These are phyloP conservation scores for Trichosporon sp. DNA, from an alignment of 1,284 basidiomycete species.

Conservation along the genomic window DNA sequence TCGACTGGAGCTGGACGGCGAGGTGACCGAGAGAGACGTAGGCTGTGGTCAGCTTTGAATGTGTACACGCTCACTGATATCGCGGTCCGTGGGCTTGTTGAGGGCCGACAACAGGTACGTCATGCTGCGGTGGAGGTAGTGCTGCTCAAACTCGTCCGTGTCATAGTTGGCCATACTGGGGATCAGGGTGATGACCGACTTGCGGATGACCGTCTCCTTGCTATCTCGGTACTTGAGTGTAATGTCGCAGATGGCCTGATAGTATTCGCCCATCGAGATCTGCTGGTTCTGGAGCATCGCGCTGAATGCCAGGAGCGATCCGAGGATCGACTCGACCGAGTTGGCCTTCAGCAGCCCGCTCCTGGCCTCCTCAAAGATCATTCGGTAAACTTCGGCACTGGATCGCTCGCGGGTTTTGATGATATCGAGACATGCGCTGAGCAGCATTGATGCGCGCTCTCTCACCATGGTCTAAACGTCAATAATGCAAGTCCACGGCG, in stretches of 20 bases:
- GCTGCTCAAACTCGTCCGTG: conserved; percentile 80
- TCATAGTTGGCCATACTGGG: conserved; percentile 93
- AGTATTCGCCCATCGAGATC: conserved; percentile 92
- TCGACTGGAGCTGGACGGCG: conserved; percentile 81
- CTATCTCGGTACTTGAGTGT: conserved; percentile 85
- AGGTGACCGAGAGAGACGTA: conserved; percentile 97
- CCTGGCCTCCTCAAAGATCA: conserved; percentile 85
- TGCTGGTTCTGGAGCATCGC: conserved; percentile 89
- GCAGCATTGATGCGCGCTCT: conserved; percentile 83
- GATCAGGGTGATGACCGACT: conserved; percentile 89
- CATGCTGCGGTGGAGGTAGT: conserved; percentile 88
- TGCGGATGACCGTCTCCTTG: conserved; percentile 77
- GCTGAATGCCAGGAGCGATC: conserved; percentile 85
- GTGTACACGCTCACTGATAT: conserved; percentile 63
- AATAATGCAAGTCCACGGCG: not conserved
- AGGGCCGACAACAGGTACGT: conserved; percentile 80
- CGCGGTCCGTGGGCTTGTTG: conserved; percentile 81
- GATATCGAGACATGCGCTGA: conserved; percentile 84
- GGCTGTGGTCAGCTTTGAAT: conserved; percentile 53
- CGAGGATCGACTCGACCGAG: conserved; percentile 76
- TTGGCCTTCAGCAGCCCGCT: conserved; percentile 73
- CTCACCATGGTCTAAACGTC: conserved; percentile 58
- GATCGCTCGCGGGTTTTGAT: conserved; percentile 57
- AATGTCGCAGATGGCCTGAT: conserved; percentile 81
- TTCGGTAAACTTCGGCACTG: conserved; percentile 58